Evolutionary conservation across 495 filamentous ascomycete genomes (phyloP).

Genomic region (Tirmania nivea): DNA sequence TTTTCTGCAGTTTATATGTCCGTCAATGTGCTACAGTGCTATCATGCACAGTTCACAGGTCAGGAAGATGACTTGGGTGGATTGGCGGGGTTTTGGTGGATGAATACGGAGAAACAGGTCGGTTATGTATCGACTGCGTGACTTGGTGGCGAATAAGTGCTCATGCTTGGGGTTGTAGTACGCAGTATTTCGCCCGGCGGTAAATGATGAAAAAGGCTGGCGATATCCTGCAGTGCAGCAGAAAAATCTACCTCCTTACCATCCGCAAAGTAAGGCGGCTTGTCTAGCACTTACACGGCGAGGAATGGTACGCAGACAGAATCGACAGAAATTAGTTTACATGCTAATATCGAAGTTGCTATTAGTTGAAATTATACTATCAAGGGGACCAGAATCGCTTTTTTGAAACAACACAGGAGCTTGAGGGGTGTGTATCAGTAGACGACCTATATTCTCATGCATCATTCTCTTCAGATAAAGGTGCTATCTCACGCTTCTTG

Average conservation of each 20-base stretch:
- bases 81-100: constrained; percentile 19
- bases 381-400: constrained; percentile 13
- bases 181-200: constrained; percentile 12
- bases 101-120: constrained; percentile 12
- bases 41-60: constrained; percentile 7
- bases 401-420: constrained; percentile 13
- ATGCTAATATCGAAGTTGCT: background rate
- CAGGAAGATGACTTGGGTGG: constrained; percentile 18
- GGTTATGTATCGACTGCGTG: no score
- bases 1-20: constrained; percentile 17
- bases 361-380: constrained; percentile 18
- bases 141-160: no score
- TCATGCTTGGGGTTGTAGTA: constrained; percentile 1
- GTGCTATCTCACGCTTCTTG: constrained; percentile 1
- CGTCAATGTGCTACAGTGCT: constrained; percentile 13
- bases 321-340: background rate
- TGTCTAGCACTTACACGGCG: constrained; percentile 18
- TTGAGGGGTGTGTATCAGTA: constrained; percentile 12
- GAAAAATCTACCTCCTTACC: background rate
- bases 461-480: constrained; percentile 17
- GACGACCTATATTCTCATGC: constrained; percentile 20
- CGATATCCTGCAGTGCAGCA: constrained; percentile 10
- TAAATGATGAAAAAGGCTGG: constrained; percentile 10
- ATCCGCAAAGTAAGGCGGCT: background rate
- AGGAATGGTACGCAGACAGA: constrained; percentile 9